phyloP scores from a whole-genome alignment of 352 stramenopile species.

The Peronospora farinosa region DNA sequence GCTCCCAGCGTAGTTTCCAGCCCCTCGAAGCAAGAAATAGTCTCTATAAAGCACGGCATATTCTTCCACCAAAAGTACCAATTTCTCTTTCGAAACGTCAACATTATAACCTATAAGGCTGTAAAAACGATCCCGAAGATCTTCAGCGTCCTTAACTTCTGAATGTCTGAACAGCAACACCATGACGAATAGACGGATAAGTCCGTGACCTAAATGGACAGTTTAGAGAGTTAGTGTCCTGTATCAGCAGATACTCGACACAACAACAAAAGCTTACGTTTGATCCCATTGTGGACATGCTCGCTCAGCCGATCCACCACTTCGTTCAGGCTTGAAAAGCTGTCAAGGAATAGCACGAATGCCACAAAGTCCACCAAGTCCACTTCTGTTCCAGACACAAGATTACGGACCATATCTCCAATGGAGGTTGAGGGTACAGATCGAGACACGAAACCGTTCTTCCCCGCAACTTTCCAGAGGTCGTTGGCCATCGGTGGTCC shows the following conservation, averaged over 20 bases:
- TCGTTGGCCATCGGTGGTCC: slow-evolving; percentile 29
- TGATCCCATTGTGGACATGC: slow-evolving; percentile 35
- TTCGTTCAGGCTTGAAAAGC: slow-evolving; percentile 57
- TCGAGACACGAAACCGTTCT: slow-evolving; percentile 7
- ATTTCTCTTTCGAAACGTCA: slow-evolving; percentile 25
- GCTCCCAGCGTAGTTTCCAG: slow-evolving; percentile 21
- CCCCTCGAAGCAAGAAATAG: slow-evolving; percentile 45
- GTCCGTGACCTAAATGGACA: slow-evolving; percentile 30
- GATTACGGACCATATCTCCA: slow-evolving; percentile 32
- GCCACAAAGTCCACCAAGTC: slow-evolving; percentile 57
- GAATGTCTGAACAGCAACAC: slow-evolving; percentile 52
- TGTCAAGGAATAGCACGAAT: slow-evolving; percentile 68
- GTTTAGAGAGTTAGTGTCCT: slow-evolving; percentile 7
- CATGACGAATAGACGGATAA: slow-evolving; percentile 60
- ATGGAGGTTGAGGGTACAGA: slow-evolving; percentile 14
- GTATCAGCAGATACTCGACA: background rate
- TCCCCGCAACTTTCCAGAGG: slow-evolving; percentile 23
- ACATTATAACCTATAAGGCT: slow-evolving; percentile 37
- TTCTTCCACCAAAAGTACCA: slow-evolving; percentile 37
- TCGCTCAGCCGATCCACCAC: slow-evolving; percentile 49
- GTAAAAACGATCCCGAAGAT: slow-evolving; percentile 44
- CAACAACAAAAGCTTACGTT: slow-evolving; percentile 31
- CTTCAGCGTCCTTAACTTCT: slow-evolving; percentile 24
- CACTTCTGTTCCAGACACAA: slow-evolving; percentile 34
- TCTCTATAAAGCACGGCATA: slow-evolving; percentile 46